These are phyloP conservation scores for Camelina sativa DNA, from an alignment of 345 rosid genomes.

Conservation along the genomic window DNA sequence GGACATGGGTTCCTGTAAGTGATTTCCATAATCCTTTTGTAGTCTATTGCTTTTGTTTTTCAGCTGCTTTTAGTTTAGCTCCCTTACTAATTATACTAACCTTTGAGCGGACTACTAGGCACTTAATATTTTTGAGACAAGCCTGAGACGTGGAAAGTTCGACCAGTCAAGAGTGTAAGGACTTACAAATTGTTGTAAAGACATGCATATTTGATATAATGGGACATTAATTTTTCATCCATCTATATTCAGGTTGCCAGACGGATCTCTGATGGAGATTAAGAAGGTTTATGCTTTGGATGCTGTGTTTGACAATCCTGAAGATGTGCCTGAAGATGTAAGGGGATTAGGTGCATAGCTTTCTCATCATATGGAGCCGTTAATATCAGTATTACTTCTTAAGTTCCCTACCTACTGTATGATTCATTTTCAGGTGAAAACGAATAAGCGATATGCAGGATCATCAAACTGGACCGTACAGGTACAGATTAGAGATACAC, in stretches of 20 bases:
- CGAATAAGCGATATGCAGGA: slow-evolving; percentile 93
- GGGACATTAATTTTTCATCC: background rate
- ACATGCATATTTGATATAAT: slow-evolving; percentile 1
- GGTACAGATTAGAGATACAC: slow-evolving; percentile 51
- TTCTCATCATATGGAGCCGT: slow-evolving; percentile 7
- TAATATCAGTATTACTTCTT: slow-evolving; percentile 16
- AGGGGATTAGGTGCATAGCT: slow-evolving; percentile 33
- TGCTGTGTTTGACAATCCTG: slow-evolving; percentile 84
- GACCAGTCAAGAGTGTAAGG: slow-evolving; percentile 93
- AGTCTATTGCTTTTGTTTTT: background rate
- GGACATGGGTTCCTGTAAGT: slow-evolving; percentile 99
- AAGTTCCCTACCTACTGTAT: slow-evolving; percentile 3
- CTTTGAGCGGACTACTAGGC: slow-evolving; percentile 58
- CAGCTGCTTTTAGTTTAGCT: slow-evolving; percentile 16
- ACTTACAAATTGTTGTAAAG: slow-evolving; percentile 16
- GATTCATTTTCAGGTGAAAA: slow-evolving; percentile 62
- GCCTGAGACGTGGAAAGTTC: slow-evolving; percentile 92
- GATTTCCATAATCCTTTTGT: slow-evolving; percentile 1
- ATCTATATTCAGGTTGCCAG: slow-evolving; percentile 68
- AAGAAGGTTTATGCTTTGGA: slow-evolving; percentile 89
- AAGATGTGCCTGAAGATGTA: slow-evolving; percentile 96
- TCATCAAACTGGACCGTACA: slow-evolving; percentile 91
- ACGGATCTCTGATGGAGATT: slow-evolving; percentile 93
- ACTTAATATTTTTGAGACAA: slow-evolving; percentile 89
- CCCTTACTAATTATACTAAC: slow-evolving; percentile 28